phyloP scores from a whole-genome alignment of 2,329 filamentous ascomycete genomes.

The Aspergillus transmontanensis region DNA sequence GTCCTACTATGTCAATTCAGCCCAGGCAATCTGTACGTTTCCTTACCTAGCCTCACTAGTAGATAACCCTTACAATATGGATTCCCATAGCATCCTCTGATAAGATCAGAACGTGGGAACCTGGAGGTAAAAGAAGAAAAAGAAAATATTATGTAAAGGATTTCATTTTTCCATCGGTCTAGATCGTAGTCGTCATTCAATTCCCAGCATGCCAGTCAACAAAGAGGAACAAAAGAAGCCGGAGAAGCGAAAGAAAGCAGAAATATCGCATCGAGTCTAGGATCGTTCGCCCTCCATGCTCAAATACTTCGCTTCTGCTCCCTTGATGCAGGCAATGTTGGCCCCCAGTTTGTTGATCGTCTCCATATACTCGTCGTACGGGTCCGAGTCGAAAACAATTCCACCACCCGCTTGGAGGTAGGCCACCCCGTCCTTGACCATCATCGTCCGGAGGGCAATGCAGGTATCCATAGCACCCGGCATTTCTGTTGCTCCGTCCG shows the following conservation, averaged over 20 bases:
- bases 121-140: not conserved
- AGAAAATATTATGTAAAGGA: not conserved
- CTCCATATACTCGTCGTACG: conserved; percentile 89
- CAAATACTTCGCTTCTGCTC: conserved; percentile 72
- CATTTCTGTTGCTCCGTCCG: conserved; percentile 59
- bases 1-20: not conserved
- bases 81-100: not conserved
- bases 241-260: not conserved
- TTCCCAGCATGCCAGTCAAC: not conserved
- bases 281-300: conserved; percentile 39
- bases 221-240: not conserved
- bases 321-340: conserved; percentile 84
- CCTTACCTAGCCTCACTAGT: not conserved
- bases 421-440: conserved; percentile 85
- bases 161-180: not conserved
- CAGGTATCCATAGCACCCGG: conserved; percentile 93
- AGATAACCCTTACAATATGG: not conserved
- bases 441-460: conserved; percentile 85
- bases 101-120: not conserved
- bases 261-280: not conserved
- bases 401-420: conserved; percentile 87
- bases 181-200: not conserved
- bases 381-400: conserved; percentile 92
- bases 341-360: conserved; percentile 95
- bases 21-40: not conserved